Conservation (phyloP, 2,329 filamentous ascomycete genomes). For the Cordyceps militaris region DNA sequence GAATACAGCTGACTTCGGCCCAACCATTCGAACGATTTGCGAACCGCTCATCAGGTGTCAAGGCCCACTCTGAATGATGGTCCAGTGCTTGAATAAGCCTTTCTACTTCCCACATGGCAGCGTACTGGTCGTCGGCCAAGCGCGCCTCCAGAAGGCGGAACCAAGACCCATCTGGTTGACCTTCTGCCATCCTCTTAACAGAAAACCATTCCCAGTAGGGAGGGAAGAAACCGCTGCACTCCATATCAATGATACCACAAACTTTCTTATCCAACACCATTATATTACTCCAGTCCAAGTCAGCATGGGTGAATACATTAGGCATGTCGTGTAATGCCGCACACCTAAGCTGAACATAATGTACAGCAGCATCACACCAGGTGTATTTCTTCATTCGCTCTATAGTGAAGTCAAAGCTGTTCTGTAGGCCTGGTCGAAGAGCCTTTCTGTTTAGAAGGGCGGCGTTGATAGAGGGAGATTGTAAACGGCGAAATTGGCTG, state of each 20-base stretch:
- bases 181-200: not conserved
- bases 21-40: not conserved
- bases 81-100: not conserved
- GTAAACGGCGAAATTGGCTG: not conserved
- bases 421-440: not conserved
- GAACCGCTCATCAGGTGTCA: not conserved
- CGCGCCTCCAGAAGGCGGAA: slow-evolving; percentile 8
- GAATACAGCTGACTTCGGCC: not conserved
- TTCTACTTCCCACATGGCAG: slow-evolving; percentile 8
- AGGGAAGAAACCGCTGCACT: slow-evolving; percentile 5
- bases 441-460: not conserved
- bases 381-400: slow-evolving; percentile 1
- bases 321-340: not conserved
- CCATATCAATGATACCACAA: slow-evolving; percentile 6
- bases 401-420: not conserved
- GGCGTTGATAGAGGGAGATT: not conserved
- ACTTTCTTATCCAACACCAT: slow-evolving; percentile 1
- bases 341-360: not conserved
- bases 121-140: not conserved
- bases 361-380: not conserved
- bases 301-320: slow-evolving; percentile 7
- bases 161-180: not conserved
- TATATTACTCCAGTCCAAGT: slow-evolving; percentile 11
- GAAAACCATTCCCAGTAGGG: slow-evolving; percentile 6
- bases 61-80: not conserved